A percentile compares a stretch with the other conserved stretches of the same genome.
These are phyloP conservation scores for Litchi chinensis DNA, from an alignment of 345 rosid species.

Conservation along the genomic window DNA sequence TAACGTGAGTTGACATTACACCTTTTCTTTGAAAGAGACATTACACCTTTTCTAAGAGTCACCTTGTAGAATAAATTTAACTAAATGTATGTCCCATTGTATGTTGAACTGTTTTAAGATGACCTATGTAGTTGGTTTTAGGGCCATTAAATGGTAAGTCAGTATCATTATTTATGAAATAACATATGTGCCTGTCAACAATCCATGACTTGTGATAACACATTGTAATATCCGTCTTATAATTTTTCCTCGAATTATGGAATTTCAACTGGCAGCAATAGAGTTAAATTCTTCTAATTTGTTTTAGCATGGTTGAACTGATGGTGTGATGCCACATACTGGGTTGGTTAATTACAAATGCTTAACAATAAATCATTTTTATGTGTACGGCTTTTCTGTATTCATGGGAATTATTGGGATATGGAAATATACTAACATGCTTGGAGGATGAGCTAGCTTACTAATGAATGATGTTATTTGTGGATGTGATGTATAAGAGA, in stretches of 20 bases:
- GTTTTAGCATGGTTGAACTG: background rate
- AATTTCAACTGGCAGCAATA: background rate
- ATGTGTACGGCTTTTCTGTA: background rate
- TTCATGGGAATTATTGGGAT: background rate
- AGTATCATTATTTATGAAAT: background rate
- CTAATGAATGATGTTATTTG: background rate
- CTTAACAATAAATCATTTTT: background rate
- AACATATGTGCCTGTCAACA: background rate
- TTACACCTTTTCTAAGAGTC: slow-evolving; percentile 7
- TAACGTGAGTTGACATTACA: slow-evolving; percentile 67
- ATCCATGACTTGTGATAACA: background rate
- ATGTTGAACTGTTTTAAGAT: background rate
- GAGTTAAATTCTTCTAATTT: background rate
- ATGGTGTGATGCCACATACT: background rate
- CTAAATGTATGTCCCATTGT: background rate
- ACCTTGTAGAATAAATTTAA: background rate
- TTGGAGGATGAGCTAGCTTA: background rate
- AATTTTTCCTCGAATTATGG: background rate
- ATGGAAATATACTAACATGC: background rate
- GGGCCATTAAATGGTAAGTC: background rate
- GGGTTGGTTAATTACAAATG: background rate
- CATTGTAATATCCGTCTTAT: background rate
- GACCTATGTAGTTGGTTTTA: background rate
- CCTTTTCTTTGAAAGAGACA: slow-evolving; percentile 3
- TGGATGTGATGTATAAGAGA: background rate